phyloP scores from a whole-genome alignment of 768 basidiomycete genomes.

The Kwoniella sp. region DNA sequence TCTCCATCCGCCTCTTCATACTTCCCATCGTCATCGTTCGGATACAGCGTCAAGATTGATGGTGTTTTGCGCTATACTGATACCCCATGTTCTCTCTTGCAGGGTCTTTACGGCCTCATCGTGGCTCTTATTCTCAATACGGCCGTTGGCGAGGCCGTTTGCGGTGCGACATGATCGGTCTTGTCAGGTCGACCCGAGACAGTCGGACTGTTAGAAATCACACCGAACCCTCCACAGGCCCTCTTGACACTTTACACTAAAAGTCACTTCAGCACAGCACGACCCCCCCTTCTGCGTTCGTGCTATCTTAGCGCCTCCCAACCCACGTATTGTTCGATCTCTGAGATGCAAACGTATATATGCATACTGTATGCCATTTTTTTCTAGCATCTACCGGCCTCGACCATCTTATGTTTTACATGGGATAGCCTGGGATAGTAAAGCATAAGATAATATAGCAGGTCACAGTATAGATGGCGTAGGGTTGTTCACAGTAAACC shows the following conservation, averaged over 20 bases:
- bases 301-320: neutral
- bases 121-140: constrained; percentile 93
- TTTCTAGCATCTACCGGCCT: too few relatives aligned
- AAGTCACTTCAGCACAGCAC: too few relatives aligned
- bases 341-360: neutral
- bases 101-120: constrained; percentile 59
- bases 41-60: neutral
- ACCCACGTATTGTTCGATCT: neutral
- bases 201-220: too few relatives aligned
- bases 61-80: neutral
- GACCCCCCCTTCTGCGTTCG: too few relatives aligned
- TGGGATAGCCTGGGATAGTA: neutral
- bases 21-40: neutral
- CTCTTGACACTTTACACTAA: too few relatives aligned
- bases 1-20: neutral
- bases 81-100: neutral
- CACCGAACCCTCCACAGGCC: too few relatives aligned
- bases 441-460: too few relatives aligned
- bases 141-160: constrained; percentile 61
- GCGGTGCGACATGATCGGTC: constrained; percentile 24
- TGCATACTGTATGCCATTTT: neutral
- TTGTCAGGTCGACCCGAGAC: too few relatives aligned
- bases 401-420: too few relatives aligned
- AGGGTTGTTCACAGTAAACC: constrained; percentile 10
- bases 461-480: too few relatives aligned